Evolutionary conservation across 2,329 filamentous ascomycete species (phyloP), one percentile per base, ranked within the genome.

Genomic region (Acarospora socialis): DNA sequence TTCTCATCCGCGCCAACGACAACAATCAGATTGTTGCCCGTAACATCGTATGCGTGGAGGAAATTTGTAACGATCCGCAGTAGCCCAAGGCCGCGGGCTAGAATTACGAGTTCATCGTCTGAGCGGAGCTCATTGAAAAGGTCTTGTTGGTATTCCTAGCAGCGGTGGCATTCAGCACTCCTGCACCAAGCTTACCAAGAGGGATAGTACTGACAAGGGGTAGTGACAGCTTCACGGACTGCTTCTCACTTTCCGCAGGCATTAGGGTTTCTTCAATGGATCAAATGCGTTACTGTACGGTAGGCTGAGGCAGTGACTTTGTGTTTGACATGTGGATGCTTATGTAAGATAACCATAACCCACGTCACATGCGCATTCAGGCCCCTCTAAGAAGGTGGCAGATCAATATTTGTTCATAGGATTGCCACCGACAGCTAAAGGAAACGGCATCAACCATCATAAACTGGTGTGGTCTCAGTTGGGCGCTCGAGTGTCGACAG

Each of bases 61-160:
- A 98, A 70, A 52, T 95, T 98, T n/a, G 83, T 92, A 49, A 94
- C 71, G 35, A 98, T 72, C 44, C 84, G 82, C 53, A 94, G 72
- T 27, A 95, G 75, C 46, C 90, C 90, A 28, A 98, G 76, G 45
- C 90, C 90, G 32, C 83, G 81, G 24, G 87, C 90, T 34, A 95
- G 70, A 33, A 98, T 68, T 47, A 95, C 79, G 42, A 98, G 76
- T 57, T 92, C 80, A 80, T 98, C 90, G 61, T 94, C 81, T 39
- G 74, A 65, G 41, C 83, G 78, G 44, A 92, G 73, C 59, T 90
- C 81, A 54, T 81, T 82, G 63, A 95, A 95, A 48, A 95, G 73
- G 50, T 82, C 78, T 62, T 95, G 86, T 63, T 98, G 90, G 56
- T 92, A 98, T 66, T 84, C n/a, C n/a, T n/a, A n/a, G n/a, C n/a